Evolutionary conservation across 2,329 filamentous ascomycete species (phyloP).

Genomic region (Dothidotthia symphoricarpi): DNA sequence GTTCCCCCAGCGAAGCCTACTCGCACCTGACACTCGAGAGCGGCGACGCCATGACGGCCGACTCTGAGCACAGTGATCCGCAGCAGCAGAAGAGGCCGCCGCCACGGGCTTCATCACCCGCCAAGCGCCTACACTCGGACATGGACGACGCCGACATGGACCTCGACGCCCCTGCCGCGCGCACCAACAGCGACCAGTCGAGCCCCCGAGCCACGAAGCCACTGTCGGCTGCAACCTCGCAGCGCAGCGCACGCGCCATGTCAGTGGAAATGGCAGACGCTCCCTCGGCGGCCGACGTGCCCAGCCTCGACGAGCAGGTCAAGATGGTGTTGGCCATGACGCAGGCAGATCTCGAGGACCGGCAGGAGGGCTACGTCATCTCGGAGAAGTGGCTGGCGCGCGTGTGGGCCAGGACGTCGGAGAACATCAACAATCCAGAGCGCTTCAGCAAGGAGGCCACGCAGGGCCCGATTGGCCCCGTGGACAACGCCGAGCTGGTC

Average conservation of each 20-base stretch:
- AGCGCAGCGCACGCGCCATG: constrained; percentile 35
- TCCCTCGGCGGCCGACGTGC: constrained; percentile 26
- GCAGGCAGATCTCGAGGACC: constrained; percentile 60
- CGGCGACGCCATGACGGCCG: constrained; percentile 36
- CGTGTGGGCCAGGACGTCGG: constrained; percentile 36
- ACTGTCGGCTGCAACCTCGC: constrained; percentile 16
- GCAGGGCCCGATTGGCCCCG: constrained; percentile 68
- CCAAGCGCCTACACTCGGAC: constrained; percentile 55
- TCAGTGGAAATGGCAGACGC: constrained; percentile 48
- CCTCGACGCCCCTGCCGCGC: constrained; percentile 23
- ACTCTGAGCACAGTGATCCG: constrained; percentile 24
- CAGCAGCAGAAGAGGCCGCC: constrained; percentile 20
- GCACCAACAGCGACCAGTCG: constrained; percentile 22
- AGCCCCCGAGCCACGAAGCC: constrained; percentile 31
- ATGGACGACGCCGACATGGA: constrained; percentile 51
- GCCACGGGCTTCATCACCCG: constrained; percentile 52
- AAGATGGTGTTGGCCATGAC: constrained; percentile 65
- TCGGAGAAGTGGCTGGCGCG: constrained; percentile 73
- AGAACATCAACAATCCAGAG: constrained; percentile 43
- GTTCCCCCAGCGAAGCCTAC: constrained; percentile 55
- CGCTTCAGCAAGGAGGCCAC: constrained; percentile 59
- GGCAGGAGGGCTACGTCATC: constrained; percentile 73
- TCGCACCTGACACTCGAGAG: constrained; percentile 52
- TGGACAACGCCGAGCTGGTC: constrained; percentile 80
- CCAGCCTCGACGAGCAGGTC: constrained; percentile 65